phyloP scores from a whole-genome alignment of 2,329 filamentous ascomycete genomes.

The Plenodomus tracheiphilus region DNA sequence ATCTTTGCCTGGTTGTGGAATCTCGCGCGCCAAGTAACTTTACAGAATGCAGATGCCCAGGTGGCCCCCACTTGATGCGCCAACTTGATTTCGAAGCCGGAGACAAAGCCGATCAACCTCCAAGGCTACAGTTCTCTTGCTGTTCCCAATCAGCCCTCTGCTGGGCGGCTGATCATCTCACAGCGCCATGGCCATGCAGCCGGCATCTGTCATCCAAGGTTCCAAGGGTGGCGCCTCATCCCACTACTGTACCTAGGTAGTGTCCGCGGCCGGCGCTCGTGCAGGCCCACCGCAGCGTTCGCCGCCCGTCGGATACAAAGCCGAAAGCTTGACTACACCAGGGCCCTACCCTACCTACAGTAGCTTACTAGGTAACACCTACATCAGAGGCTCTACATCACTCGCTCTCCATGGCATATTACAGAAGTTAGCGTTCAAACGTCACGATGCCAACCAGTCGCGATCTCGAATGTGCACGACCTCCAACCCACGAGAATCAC shows the following conservation, averaged over 20 bases:
- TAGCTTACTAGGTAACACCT: no score
- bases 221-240: neutral
- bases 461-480: constrained; percentile 9
- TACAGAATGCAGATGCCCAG: no score
- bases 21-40: no score
- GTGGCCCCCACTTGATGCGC: no score
- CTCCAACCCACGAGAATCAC: constrained; percentile 21
- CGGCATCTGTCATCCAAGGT: neutral
- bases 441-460: no score
- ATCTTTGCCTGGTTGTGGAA: no score
- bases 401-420: no score
- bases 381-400: no score
- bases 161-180: neutral
- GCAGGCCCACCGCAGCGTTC: neutral
- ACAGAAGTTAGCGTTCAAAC: no score
- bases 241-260: neutral
- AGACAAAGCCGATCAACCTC: neutral
- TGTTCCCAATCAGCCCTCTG: neutral
- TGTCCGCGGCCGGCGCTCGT: neutral
- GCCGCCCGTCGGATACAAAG: neutral
- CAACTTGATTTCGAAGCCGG: neutral
- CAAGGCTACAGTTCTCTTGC: no score
- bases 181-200: neutral
- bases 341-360: no score
- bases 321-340: neutral